Evolutionary conservation across 768 basidiomycete species (phyloP).

Genomic region (Cyclocybe cylindracea): DNA sequence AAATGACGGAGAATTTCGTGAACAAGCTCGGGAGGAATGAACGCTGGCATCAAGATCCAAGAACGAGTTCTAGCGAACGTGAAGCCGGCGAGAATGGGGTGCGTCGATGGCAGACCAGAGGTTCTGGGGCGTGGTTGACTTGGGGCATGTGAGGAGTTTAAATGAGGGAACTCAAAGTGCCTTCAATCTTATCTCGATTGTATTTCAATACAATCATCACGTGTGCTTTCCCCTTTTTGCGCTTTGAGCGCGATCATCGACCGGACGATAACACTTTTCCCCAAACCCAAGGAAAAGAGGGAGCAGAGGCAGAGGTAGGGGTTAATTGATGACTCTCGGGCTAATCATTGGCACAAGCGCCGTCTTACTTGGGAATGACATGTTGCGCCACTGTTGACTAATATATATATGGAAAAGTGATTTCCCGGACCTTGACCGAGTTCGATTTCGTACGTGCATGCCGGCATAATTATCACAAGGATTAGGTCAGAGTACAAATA

Average conservation of each 20-base stretch:
- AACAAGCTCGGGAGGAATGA: conserved; percentile 34
- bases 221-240: too few relatives aligned
- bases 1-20: conserved; percentile 29
- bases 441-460: too few relatives aligned
- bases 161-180: too few relatives aligned
- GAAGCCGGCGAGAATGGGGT: background rate
- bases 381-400: background rate
- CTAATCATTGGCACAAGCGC: background rate
- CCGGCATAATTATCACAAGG: too few relatives aligned
- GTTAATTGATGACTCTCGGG: background rate
- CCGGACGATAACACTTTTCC: too few relatives aligned
- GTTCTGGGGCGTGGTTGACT: too few relatives aligned
- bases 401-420: too few relatives aligned
- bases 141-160: too few relatives aligned
- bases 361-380: background rate
- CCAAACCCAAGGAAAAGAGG: background rate
- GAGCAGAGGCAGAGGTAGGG: background rate
- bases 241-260: too few relatives aligned
- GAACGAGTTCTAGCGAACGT: background rate
- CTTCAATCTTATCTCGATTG: too few relatives aligned
- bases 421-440: too few relatives aligned
- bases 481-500: background rate
- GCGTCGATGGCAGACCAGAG: background rate
- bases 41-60: background rate
- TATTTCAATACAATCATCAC: too few relatives aligned